phyloP scores from a whole-genome alignment of 2,329 filamentous ascomycete genomes.

The Hypoxylon sp. region DNA sequence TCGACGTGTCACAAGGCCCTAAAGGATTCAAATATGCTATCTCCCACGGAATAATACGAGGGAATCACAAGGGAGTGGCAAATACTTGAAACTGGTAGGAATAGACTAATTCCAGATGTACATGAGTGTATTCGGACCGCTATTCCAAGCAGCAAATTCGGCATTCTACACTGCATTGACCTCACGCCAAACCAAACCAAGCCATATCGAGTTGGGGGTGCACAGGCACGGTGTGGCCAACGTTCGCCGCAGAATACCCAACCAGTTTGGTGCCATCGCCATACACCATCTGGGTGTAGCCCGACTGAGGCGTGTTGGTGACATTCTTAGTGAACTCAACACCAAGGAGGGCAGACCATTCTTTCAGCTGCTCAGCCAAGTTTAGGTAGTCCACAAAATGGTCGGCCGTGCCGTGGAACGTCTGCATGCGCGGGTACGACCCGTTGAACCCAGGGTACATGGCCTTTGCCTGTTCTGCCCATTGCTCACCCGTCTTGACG shows the following conservation, averaged over 20 bases:
- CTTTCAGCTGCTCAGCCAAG: conserved; percentile 63
- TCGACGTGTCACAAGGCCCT: neutral
- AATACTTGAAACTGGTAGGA: neutral
- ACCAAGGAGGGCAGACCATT: conserved; percentile 61
- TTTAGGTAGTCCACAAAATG: conserved; percentile 61
- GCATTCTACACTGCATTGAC: neutral
- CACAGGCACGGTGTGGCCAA: conserved; percentile 46
- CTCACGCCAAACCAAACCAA: conserved; percentile 43
- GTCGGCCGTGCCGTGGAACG: conserved; percentile 64
- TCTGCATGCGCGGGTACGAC: conserved; percentile 62
- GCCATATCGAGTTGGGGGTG: conserved; percentile 38
- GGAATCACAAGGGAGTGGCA: neutral
- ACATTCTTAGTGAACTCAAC: conserved; percentile 46
- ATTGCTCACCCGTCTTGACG: conserved; percentile 45
- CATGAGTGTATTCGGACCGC: neutral
- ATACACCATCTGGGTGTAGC: conserved; percentile 45
- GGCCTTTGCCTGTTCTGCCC: conserved; percentile 39
- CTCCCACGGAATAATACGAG: neutral
- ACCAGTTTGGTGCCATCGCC: conserved; percentile 45
- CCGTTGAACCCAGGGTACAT: conserved; percentile 62
- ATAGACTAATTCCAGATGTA: neutral
- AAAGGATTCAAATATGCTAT: neutral
- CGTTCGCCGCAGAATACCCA: conserved; percentile 40
- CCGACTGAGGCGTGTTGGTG: conserved; percentile 40
- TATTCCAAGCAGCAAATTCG: neutral